These are phyloP conservation scores for Hirsutella rhossiliensis DNA, from an alignment of 2,329 filamentous ascomycete genomes.

Conservation along the genomic window DNA sequence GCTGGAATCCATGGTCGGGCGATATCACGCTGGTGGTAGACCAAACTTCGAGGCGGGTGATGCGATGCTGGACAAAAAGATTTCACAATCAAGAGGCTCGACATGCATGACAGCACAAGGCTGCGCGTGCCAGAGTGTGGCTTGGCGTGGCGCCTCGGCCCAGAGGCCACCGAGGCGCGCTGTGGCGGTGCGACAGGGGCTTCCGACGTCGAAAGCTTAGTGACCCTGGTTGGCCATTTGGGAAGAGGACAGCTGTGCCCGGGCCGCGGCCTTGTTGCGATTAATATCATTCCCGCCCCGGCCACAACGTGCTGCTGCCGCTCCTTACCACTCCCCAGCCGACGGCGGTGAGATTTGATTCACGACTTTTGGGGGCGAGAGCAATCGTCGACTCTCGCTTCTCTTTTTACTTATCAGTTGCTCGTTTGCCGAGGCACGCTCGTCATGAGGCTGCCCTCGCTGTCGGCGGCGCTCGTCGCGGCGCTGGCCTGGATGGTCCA, in stretches of 20 bases:
- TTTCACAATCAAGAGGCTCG: conserved; percentile 2
- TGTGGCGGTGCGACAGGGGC: conserved; percentile 5
- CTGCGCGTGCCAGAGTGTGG: conserved; percentile 8
- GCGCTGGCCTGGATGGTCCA: conserved; percentile 36
- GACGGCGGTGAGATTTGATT: neutral
- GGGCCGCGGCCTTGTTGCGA: neutral
- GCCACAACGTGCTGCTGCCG: neutral
- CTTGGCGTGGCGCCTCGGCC: neutral
- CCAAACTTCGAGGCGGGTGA: no score
- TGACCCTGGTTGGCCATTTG: neutral
- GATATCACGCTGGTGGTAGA: neutral
- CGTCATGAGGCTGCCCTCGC: conserved; percentile 34
- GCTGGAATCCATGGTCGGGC: conserved; percentile 42
- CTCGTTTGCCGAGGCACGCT: conserved; percentile 1
- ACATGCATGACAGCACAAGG: conserved; percentile 16
- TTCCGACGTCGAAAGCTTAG: neutral
- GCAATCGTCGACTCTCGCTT: neutral
- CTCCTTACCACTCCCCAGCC: neutral
- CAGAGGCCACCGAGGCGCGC: conserved; percentile 10
- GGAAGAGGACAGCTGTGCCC: conserved; percentile 13
- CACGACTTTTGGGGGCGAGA: neutral
- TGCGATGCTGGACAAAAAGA: neutral
- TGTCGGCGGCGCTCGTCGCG: conserved; percentile 36
- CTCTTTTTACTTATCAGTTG: neutral
- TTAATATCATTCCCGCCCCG: neutral